Base-by-base conservation (phyloP, 148 eudicot species). In the Nepenthes mirabilis region DNA sequence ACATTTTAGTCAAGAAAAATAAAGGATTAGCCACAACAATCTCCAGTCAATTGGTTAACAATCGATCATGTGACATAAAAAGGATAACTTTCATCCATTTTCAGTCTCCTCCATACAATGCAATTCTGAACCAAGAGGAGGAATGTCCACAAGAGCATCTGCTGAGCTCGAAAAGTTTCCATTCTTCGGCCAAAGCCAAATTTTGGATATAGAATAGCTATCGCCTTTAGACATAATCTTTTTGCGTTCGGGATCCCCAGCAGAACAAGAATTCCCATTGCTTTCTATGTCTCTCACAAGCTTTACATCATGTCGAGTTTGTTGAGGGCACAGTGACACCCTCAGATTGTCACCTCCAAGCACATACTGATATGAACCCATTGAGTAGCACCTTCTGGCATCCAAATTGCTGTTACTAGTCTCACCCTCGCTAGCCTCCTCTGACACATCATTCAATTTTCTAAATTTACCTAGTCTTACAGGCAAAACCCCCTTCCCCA, bases 171-270 rank as follows among this genome's bases (percentile, higher is more conserved):
- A 43, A 47, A 59, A 70, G 13, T 61, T 65, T 4, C 70, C 66
- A 33, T 67, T 71, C 63, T 75, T 75, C 11, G 71, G 62, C 79
- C 79, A 71, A 1, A 71, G 66, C 79, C 75, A 75, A 3, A 75
- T 71, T 64, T 75, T 75, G 36, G 79, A 75, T 48, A 75, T 71
- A 14, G 79, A 75, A 53, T 62, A 75, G 55, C 79, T 75, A 54
- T 75, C 79, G 10, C 60, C 55, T 45, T 47, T 71, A 1, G 66
- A 56, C 36, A 74, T 55, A 52, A 51, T 61, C 68, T 75, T 70
- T 55, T 67, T 70, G 2, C 57, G 68, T 0, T 35, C 57, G 5
- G n/a, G 14, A 23, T 43, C 68, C n/a, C 37, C 65, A 35, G 33
- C 61, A 52, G 12, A 5, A 2, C 48, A 35, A 54, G 36, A 14